Conservation (phyloP, 2,329 filamentous ascomycete species). For the Trichoderma atroviride region DNA sequence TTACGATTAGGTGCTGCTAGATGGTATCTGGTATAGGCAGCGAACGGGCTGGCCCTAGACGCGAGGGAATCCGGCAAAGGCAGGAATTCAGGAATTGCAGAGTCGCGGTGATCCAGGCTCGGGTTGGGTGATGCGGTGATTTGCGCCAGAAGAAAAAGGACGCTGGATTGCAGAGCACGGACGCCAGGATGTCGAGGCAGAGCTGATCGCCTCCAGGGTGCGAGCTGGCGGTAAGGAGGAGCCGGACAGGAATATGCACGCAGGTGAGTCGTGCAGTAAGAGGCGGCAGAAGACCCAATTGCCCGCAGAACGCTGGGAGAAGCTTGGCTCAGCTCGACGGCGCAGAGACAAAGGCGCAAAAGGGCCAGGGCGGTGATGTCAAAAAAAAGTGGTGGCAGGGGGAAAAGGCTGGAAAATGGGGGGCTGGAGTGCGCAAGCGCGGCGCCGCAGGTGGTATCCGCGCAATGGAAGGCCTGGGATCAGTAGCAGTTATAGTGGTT, state of each 20-base stretch:
- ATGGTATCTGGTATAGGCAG: background rate
- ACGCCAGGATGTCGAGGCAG: background rate
- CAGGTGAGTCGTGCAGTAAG: conserved; percentile 23
- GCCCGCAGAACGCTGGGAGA: conserved; percentile 14
- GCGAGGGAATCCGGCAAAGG: background rate
- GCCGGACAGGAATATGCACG: conserved; percentile 10
- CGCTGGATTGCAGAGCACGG: background rate
- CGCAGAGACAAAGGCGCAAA: conserved; percentile 12
- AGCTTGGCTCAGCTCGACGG: conserved; percentile 19
- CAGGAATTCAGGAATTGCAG: background rate
- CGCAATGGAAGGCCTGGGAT: conserved; percentile 2
- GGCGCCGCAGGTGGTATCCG: conserved; percentile 11
- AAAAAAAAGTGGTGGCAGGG: conserved; percentile 27
- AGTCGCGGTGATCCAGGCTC: background rate
- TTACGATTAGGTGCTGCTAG: background rate
- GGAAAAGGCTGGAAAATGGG: conserved; percentile 27
- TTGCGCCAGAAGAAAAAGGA: conserved; percentile 15
- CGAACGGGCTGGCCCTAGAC: background rate
- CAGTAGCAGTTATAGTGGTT: conserved; percentile 10
- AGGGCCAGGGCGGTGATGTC: conserved; percentile 26
- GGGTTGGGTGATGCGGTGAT: conserved; percentile 8
- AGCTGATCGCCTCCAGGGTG: conserved; percentile 2
- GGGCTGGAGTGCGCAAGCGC: conserved; percentile 26
- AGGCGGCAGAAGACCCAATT: conserved; percentile 23
- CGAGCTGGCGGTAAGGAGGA: background rate